Evolutionary conservation across 805 yeast species (phyloP).

Genomic region (Saccharomycopsis fermentans): DNA sequence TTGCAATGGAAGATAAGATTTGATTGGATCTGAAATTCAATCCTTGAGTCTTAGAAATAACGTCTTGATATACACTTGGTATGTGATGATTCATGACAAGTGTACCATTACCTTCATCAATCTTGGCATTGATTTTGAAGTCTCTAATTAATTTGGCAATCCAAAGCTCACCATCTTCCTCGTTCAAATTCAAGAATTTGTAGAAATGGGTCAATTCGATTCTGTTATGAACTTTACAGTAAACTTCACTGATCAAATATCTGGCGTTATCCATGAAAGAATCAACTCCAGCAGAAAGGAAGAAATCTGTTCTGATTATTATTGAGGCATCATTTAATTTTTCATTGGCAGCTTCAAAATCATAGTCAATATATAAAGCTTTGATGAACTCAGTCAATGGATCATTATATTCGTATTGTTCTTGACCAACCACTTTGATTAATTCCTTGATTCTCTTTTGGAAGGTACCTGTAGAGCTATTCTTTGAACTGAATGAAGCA

Average conservation of each 20-base stretch:
- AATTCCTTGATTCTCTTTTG: conserved; percentile 50
- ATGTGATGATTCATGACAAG: conserved; percentile 45
- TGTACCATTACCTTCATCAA: conserved; percentile 41
- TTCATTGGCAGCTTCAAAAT: conserved; percentile 42
- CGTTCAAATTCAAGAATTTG: conserved; percentile 33
- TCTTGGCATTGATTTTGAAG: conserved; percentile 42
- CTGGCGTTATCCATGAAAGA: conserved; percentile 38
- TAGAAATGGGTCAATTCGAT: conserved; percentile 38
- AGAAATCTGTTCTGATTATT: conserved; percentile 46
- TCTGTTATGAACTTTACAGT: conserved; percentile 42
- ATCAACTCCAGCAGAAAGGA: conserved; percentile 33
- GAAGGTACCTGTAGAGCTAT: conserved; percentile 26
- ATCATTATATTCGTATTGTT: conserved; percentile 54
- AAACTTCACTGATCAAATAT: conserved; percentile 42
- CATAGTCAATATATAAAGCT: conserved; percentile 47
- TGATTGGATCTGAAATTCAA: conserved; percentile 51
- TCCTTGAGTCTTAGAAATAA: conserved; percentile 59
- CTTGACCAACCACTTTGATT: conserved; percentile 47
- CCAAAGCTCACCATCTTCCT: conserved; percentile 43
- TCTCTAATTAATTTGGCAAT: conserved; percentile 40
- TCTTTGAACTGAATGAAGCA: conserved; percentile 27
- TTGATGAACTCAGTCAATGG: conserved; percentile 51
- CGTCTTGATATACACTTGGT: conserved; percentile 53
- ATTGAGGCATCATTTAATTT: conserved; percentile 39
- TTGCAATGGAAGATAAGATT: conserved; percentile 37